Evolutionary conservation across 2,329 filamentous ascomycete genomes (phyloP), one percentile per base, ranked within the genome.

Genomic region (Leptodontidium sp.): DNA sequence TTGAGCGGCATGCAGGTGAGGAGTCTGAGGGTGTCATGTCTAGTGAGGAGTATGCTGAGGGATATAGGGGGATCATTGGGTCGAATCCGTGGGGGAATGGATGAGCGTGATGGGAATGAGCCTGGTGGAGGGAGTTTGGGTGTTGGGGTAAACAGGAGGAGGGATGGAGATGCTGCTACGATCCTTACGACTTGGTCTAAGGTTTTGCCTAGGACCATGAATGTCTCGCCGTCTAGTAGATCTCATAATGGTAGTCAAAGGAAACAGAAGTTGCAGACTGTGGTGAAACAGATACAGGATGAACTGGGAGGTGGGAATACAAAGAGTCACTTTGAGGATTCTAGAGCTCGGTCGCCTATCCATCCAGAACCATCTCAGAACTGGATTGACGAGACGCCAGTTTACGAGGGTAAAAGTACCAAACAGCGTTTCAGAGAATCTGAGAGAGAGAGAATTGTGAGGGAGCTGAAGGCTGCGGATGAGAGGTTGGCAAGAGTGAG

Each of bases 401-500:
- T 21, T 50, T 29, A n/a, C 12, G 49, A 21, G n/a, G 32, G n/a
- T 9, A 15, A 24, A 4, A 58, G 11, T 6, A 1, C 21, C 35
- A 6, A 4, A 7, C 7, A 35, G 61, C 21, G 4, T 14, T 45
- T 47, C 7, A 24, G 65, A 65, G 24, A 53, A 49, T 4, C 21
- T 63, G 26, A 50, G 17, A 43, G 66, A 21, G 38, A 43, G 12
- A 59, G 35, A 12, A 11, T 26, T 1, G 38, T 8, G n/a, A 59
- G 21, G 40, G 57, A 45, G 14, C 21, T 59, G 21, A 43, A 17
- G 11, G 57, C 57, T 45, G 70, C 66, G 24, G 66, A 68, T 47
- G 64, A 52, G 24, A 66, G 66, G 9, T 24, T 67, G 35, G 57
- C 32, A 17, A 47, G 47, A 9, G 24, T 66, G 29, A 70, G 64